Conservation (phyloP, 2,329 filamentous ascomycete species). For the Neofusicoccum cordaticola region DNA sequence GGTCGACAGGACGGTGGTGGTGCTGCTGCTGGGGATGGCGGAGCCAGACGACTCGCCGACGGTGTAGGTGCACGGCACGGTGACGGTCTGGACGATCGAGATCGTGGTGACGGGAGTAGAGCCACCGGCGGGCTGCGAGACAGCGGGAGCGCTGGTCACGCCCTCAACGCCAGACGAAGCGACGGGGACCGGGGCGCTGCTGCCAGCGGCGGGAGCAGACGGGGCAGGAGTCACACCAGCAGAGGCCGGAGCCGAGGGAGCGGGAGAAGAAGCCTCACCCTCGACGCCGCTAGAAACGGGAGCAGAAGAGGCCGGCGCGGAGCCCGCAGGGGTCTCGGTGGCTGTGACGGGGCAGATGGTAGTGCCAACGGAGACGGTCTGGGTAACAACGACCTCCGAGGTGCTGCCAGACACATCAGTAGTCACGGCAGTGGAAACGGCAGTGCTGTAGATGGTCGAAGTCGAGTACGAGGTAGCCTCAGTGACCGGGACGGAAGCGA, state of each 20-base stretch:
- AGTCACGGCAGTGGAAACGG: background rate
- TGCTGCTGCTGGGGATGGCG: constrained; percentile 31
- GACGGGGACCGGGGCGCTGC: background rate
- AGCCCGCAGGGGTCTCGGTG: background rate
- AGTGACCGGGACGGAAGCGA: background rate
- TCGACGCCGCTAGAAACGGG: constrained; percentile 10
- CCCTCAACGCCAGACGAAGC: background rate
- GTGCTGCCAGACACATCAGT: background rate
- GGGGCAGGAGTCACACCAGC: constrained; percentile 21
- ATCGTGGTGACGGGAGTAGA: constrained; percentile 38
- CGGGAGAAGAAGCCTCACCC: background rate
- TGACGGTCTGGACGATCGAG: constrained; percentile 36
- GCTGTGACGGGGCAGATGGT: constrained; percentile 12
- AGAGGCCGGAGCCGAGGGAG: constrained; percentile 19
- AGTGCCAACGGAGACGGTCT: constrained; percentile 41
- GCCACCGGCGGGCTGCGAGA: background rate
- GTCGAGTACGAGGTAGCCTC: background rate
- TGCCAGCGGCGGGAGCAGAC: background rate
- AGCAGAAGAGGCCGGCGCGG: background rate
- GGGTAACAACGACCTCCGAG: constrained; percentile 12
- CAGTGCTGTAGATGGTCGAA: background rate
- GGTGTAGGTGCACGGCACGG: constrained; percentile 37
- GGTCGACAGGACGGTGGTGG: constrained; percentile 34
- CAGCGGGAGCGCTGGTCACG: background rate
- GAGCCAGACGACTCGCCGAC: constrained; percentile 27